Conservation (phyloP, 768 basidiomycete genomes). For the Cubamyces sp. region DNA sequence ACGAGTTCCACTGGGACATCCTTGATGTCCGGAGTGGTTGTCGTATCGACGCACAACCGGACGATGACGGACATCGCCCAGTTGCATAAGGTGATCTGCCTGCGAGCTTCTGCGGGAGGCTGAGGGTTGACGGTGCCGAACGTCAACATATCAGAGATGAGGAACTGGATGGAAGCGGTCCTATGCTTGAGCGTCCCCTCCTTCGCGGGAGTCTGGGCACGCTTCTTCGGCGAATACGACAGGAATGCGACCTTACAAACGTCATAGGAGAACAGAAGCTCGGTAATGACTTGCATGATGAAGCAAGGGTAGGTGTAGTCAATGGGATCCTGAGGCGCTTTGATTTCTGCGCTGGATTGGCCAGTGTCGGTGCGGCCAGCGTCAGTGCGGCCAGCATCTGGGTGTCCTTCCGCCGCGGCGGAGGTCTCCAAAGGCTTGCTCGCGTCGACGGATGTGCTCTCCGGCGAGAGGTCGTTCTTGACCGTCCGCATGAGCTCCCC, state of each 20-base stretch:
- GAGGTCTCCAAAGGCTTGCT: slow-evolving; percentile 1
- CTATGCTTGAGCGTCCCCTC: slow-evolving; percentile 63
- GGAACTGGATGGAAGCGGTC: slow-evolving; percentile 71
- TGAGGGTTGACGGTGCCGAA: slow-evolving; percentile 73
- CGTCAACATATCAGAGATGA: slow-evolving; percentile 83
- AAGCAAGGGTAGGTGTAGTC: slow-evolving; percentile 70
- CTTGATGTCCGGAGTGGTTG: slow-evolving; percentile 66
- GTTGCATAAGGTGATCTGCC: slow-evolving; percentile 67
- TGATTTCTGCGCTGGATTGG: background rate
- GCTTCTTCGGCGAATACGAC: slow-evolving; percentile 71
- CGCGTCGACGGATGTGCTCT: slow-evolving; percentile 1
- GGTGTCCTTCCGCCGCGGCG: background rate
- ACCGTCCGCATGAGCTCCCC: slow-evolving; percentile 67
- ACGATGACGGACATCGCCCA: slow-evolving; percentile 92
- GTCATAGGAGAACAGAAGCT: slow-evolving; percentile 92
- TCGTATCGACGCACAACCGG: slow-evolving; percentile 89
- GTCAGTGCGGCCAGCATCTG: background rate
- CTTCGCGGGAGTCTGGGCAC: slow-evolving; percentile 62
- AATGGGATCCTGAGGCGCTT: slow-evolving; percentile 18
- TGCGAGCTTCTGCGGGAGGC: slow-evolving; percentile 56
- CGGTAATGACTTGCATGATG: slow-evolving; percentile 90
- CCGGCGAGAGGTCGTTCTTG: slow-evolving; percentile 42
- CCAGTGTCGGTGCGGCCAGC: background rate
- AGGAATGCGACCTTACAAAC: slow-evolving; percentile 88
- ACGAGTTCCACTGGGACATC: slow-evolving; percentile 78